These are phyloP conservation scores for Panellus pusillus DNA, from an alignment of 768 basidiomycete genomes.

Conservation along the genomic window DNA sequence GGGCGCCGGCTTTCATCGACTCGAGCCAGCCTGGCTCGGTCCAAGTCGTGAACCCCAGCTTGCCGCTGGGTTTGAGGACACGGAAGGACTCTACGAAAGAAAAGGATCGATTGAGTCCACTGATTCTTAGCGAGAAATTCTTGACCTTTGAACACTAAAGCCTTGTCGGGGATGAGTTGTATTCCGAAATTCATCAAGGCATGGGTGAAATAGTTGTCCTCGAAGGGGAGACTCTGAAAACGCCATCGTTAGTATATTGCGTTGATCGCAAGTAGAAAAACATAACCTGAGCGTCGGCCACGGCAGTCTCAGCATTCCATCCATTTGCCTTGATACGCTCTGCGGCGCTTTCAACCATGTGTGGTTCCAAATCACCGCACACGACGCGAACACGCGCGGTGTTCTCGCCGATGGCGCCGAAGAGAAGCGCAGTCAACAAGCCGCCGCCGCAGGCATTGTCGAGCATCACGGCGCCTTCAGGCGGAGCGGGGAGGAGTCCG, in stretches of 20 bases:
- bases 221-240: conserved; percentile 3
- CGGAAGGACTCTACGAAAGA: conserved; percentile 3
- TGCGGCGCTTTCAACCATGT: conserved; percentile 4
- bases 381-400: conserved; percentile 1
- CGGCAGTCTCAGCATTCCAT: conserved; percentile 9
- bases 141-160: conserved; percentile 3
- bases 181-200: conserved; percentile 12
- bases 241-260: too few relatives aligned
- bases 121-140: background rate
- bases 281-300: conserved; percentile 14
- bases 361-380: conserved; percentile 2
- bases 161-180: conserved; percentile 6
- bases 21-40: conserved; percentile 9
- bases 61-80: conserved; percentile 10
- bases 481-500: conserved; percentile 11
- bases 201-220: conserved; percentile 12
- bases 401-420: background rate
- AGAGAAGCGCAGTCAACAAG: conserved; percentile 1
- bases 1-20: background rate
- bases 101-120: background rate
- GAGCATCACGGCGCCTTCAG: conserved; percentile 5
- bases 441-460: conserved; percentile 15
- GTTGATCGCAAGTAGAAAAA: too few relatives aligned
- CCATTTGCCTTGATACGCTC: conserved; percentile 10
- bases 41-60: conserved; percentile 4